Conservation (phyloP, 1,284 basidiomycete genomes). For the Baeospora myosura region DNA sequence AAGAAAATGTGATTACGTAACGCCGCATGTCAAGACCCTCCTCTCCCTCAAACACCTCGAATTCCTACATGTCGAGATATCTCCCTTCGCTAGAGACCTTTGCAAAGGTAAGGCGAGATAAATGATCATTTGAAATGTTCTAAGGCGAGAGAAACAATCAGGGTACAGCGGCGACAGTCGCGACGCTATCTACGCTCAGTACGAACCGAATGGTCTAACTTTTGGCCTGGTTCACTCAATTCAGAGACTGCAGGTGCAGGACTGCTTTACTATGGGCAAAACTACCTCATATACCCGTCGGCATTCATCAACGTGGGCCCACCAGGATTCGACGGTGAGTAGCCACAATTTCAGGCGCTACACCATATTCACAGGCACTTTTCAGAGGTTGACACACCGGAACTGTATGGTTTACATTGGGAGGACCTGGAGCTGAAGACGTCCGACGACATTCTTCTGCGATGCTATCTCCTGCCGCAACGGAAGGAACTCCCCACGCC, state of each 20-base stretch:
- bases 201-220: constrained; percentile 15
- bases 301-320: constrained; percentile 32
- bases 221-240: constrained; percentile 4
- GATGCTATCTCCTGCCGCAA: constrained; percentile 54
- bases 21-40: too few relatives aligned
- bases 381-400: constrained; percentile 66
- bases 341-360: too few relatives aligned
- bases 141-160: constrained; percentile 24
- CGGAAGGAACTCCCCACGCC: constrained; percentile 22
- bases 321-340: constrained; percentile 11
- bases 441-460: constrained; percentile 52
- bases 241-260: constrained; percentile 46
- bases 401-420: constrained; percentile 64
- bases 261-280: constrained; percentile 67
- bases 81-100: constrained; percentile 2
- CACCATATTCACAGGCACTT: neutral
- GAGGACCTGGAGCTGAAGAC: constrained; percentile 66
- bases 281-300: constrained; percentile 83
- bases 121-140: neutral
- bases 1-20: too few relatives aligned
- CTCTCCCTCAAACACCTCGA: too few relatives aligned
- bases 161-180: constrained; percentile 65
- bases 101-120: neutral
- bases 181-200: constrained; percentile 63
- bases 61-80: neutral